Conservation (phyloP, 2,329 filamentous ascomycete species). For the Reticulascus tulasneorum region DNA sequence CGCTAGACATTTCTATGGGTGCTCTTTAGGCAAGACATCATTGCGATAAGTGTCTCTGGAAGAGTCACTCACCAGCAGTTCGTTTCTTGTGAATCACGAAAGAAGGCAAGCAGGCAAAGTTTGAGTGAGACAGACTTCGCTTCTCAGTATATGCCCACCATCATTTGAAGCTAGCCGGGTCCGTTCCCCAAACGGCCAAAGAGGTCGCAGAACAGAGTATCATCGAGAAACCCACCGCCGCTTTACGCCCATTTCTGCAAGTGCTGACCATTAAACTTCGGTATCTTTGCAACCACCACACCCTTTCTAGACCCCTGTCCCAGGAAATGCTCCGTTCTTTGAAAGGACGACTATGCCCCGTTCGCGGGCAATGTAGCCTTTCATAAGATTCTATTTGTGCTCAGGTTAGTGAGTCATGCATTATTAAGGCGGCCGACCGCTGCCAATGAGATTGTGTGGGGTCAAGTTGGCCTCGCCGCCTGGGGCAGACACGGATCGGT, state of each 20-base stretch:
- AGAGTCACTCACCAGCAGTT: too few species aligned
- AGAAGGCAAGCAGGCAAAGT: too few species aligned
- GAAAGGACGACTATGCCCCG: slow-evolving; percentile 87
- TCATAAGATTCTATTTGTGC: slow-evolving; percentile 76
- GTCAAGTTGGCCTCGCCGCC: slow-evolving; percentile 14
- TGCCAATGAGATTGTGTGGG: too few species aligned
- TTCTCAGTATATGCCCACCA: too few species aligned
- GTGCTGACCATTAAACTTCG: background rate
- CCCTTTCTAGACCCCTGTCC: slow-evolving; percentile 63
- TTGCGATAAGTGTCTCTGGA: too few species aligned
- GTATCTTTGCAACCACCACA: background rate
- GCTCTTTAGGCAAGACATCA: too few species aligned
- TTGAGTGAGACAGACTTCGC: too few species aligned
- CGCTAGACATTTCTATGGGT: too few species aligned
- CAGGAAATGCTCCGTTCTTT: slow-evolving; percentile 90
- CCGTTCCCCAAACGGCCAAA: background rate
- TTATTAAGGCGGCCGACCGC: too few species aligned
- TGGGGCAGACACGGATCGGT: slow-evolving; percentile 18
- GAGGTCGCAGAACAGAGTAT: background rate
- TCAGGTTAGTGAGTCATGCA: slow-evolving; percentile 30
- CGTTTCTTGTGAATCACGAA: too few species aligned
- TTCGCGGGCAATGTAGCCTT: slow-evolving; percentile 94
- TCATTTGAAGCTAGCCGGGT: too few species aligned
- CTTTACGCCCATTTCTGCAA: slow-evolving; percentile 1
- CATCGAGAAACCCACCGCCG: background rate